Evolutionary conservation across 495 filamentous ascomycete species (phyloP), one percentile per base, ranked within the genome.

Genomic region (Lineolata rhizophorae): DNA sequence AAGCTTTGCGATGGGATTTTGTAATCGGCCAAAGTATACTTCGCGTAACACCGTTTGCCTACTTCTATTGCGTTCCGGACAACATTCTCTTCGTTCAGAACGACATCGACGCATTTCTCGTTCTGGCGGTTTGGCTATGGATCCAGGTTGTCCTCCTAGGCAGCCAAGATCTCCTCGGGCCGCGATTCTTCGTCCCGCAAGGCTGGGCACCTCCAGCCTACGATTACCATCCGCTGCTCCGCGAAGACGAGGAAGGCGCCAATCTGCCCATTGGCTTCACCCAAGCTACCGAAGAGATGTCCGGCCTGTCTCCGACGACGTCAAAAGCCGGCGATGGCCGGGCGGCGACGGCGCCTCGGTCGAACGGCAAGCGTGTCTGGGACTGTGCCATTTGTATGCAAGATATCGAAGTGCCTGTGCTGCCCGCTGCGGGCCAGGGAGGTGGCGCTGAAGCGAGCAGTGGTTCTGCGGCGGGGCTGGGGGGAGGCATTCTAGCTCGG

Each of bases 331-430:
- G 36, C 4, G 31, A n/a, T 5, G 36, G 29, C 2, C 6, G 13
- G n/a, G 39, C 39, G 37, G 53, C 48, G 50, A 56, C 36, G 31
- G 51, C 29, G 43, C 51, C 6, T 14, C 8, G 37, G 38, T 52
- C 56, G 32, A 61, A 53, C 20, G 67, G 69, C 36, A 66, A 65
- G 53, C 63, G 60, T 27, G 44, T 71, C 3, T 76, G 85, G 34
- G 85, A 97, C 46, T 97, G 87, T 48, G 85, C 85, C 2, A 92
- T 97, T 34, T 97, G 87, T 46, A 75, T 84, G 53, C 77, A 93
- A 53, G 65, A 72, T 16, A 70, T 97, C 9, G 81, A 91, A 40
- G 82, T 93, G 4, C 81, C 81, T 1, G 71, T 93, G 24, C 58
- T 90, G 5, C 59, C 62, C 19, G 62, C 65, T 39, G n/a, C n/a